phyloP scores from a whole-genome alignment of 1,284 basidiomycete genomes.

The Fomitopsis betulina region DNA sequence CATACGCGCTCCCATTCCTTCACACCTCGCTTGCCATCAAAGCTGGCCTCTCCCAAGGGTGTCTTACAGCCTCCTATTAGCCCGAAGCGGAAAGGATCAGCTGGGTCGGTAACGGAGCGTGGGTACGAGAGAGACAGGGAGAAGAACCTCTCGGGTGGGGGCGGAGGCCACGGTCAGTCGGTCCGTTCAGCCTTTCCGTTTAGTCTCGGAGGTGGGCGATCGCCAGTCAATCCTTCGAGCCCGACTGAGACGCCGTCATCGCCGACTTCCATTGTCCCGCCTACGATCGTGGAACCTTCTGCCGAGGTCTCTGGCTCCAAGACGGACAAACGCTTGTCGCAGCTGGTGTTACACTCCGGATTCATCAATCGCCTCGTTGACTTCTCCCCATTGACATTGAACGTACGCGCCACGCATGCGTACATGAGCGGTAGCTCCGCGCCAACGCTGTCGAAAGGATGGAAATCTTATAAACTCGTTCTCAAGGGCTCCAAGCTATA shows the following conservation, averaged over 20 bases:
- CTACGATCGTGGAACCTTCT: slow-evolving; percentile 42
- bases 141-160: slow-evolving; percentile 16
- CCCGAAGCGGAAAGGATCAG: slow-evolving; percentile 52
- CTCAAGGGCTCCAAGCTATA: slow-evolving; percentile 78
- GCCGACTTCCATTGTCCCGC: slow-evolving; percentile 45
- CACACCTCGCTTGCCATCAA: slow-evolving; percentile 66
- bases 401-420: slow-evolving; percentile 28
- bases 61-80: slow-evolving; percentile 36
- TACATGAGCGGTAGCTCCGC: slow-evolving; percentile 20
- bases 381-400: slow-evolving; percentile 33
- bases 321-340: slow-evolving; percentile 56
- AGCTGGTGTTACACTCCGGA: slow-evolving; percentile 68
- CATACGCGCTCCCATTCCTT: slow-evolving; percentile 64
- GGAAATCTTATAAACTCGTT: slow-evolving; percentile 81
- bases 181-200: slow-evolving; percentile 31
- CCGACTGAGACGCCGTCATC: slow-evolving; percentile 21
- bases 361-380: slow-evolving; percentile 71
- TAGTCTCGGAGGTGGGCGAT: slow-evolving; percentile 22
- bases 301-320: slow-evolving; percentile 16
- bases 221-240: slow-evolving; percentile 11
- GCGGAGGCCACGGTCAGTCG: slow-evolving; percentile 15
- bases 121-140: slow-evolving; percentile 31
- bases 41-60: slow-evolving; percentile 49
- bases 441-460: slow-evolving; percentile 50
- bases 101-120: slow-evolving; percentile 29